Evolutionary conservation across 305 asterid species (phyloP), one percentile per base, ranked within the genome.

Genomic region (Vinca major): DNA sequence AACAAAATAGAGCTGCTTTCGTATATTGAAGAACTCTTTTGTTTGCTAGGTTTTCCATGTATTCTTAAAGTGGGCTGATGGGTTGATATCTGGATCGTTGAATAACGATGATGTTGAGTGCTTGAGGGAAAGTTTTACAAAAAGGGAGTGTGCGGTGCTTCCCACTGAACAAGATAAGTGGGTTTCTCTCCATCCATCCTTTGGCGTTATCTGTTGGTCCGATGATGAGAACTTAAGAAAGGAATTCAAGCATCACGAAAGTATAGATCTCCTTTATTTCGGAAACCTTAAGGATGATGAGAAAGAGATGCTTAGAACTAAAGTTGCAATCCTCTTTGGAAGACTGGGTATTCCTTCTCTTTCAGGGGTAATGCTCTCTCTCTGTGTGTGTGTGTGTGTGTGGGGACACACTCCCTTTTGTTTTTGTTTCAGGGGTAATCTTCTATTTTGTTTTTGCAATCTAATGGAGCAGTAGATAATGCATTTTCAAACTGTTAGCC

Each of bases 151-250:
- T 67, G 49, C 84, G 5, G 89, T 91, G 75, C 95, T 93, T 77
- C 96, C 99, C 67, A 89, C 97, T 60, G 88, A 73, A 79, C 91
- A 72, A 73, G 99, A 93, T 87, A 86, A 81, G 80, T 93, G 99
- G 99, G 99, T 84, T 78, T 93, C 99, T 67, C 75, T 93, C 67
- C 82, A 91, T 73, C 73, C 89, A 19, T 89, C 90, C 12, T 91
- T 80, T 86, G 96, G 99, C 69, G 75, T 85, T 9, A 64, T 89
- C 71, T 93, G 96, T 75, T 93, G 97, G 97, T 87, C 86, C 47
- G 95, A 91, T 83, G 91, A 91, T 78, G 86, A 84, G 43, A 71
- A 68, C 50, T 77, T 93, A 72, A 81, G 82, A 65, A 80, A 65
- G 77, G 96, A 91, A 71, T 91, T 93, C 73, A 83, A 76, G 78